Percentiles rank a stretch among this genome's conserved stretches.
These are phyloP conservation scores for Nothophaeocryptopus gaeumannii DNA, from an alignment of 2,329 filamentous ascomycete species.

Conservation along the genomic window DNA sequence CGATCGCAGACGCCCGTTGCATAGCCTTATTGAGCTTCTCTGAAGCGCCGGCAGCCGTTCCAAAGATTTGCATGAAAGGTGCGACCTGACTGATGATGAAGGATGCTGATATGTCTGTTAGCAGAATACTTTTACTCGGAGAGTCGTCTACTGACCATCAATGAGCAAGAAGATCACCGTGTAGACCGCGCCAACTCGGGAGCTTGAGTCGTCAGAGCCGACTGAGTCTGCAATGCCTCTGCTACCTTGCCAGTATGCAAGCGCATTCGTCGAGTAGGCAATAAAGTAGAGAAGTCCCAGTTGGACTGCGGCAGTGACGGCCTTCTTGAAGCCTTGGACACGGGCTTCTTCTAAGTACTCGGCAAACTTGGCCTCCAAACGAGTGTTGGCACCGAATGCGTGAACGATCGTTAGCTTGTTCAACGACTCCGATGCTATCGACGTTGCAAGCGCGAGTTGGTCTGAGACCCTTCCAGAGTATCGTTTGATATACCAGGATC, in stretches of 20 bases:
- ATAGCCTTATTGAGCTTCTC: conserved; percentile 59
- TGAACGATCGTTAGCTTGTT: conserved; percentile 48
- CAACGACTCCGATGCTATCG: conserved; percentile 62
- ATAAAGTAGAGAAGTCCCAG: conserved; percentile 65
- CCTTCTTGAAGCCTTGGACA: conserved; percentile 57
- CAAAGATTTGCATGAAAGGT: conserved; percentile 51
- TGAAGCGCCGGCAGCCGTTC: conserved; percentile 53
- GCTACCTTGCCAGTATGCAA: conserved; percentile 68
- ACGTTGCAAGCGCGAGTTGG: conserved; percentile 57
- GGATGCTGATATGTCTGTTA: conserved; percentile 28
- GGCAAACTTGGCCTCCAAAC: conserved; percentile 60
- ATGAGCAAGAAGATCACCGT: conserved; percentile 57
- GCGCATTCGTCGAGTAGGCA: conserved; percentile 63
- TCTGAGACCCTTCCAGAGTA: conserved; percentile 52
- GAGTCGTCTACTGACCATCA: conserved; percentile 36
- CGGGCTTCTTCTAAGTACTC: conserved; percentile 51
- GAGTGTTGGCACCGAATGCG: conserved; percentile 55
- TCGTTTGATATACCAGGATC: conserved; percentile 54
- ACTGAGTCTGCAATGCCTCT: conserved; percentile 50
- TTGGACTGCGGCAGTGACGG: conserved; percentile 55
- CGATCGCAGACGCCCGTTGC: conserved; percentile 44
- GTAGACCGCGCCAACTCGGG: conserved; percentile 48
- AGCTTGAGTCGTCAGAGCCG: conserved; percentile 7
- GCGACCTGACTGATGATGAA: conserved; percentile 47
- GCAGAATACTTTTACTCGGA: not conserved